Evolutionary conservation across 2,329 filamentous ascomycete species (phyloP), one percentile per base, ranked within the genome.

Genomic region (Arachnopeziza araneosa): DNA sequence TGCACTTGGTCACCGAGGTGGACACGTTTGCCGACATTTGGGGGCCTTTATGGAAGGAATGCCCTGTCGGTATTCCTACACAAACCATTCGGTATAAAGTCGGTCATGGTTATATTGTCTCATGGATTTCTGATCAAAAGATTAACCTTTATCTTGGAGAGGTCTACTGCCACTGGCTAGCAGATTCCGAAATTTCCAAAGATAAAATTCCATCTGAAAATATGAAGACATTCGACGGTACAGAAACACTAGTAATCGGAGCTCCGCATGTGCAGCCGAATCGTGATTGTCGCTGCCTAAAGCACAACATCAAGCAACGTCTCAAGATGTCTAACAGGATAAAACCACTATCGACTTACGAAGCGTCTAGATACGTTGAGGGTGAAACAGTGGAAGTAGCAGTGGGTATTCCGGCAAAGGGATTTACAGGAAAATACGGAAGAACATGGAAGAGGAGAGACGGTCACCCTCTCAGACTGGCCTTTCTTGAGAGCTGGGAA

Each of bases 1-100:
- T 63, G 26, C 58, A 24, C 48, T 30, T 63, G 12, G 58, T 50
- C 21, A 56, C 61, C 24, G 55, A 63, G 19, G 58, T 58, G 26
- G n/a, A 30, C n/a, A 63, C 61, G 1, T 58, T 63, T 54, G 61
- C 32, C 2, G 61, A 63, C 36, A 60, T 63, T 19, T 63, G 61
- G 61, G 61, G 61, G 3, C 61, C 61, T 32, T 59, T 63, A 59
- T 63, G 62, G 59, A 63, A 61, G 48, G 32, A 51, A 2, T 60
- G 26, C n/a, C 21, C 44, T 48, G 12, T 56, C 17, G 36, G 36
- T 17, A 30, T 22, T 44, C n/a, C 55, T 23, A 52, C 8, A 12
- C 50, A 52, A 22, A 57, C 61, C 51, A 19, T 60, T 54, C 30
- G 51, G 2, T 63, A 63, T 32, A 57, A 54, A 32, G 59, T 60